Base-by-base conservation (phyloP, 768 basidiomycete genomes). In the Nidularia sp. region DNA sequence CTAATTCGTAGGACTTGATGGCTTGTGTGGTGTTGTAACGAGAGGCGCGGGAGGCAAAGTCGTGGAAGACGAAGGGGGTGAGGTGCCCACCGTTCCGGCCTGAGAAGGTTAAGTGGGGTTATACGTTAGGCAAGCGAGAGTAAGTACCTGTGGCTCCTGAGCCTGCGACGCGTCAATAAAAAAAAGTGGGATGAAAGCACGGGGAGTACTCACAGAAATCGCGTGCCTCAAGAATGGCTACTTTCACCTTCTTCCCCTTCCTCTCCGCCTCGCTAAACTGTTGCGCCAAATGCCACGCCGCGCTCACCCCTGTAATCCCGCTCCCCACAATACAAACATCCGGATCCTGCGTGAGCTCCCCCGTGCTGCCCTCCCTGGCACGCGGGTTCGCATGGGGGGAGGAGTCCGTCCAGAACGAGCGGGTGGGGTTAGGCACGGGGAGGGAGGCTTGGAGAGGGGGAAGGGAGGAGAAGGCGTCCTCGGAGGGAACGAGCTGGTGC, bases 71-170 rank as follows among this genome's bases (percentile, higher is more conserved):
- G 36, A 62, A 62, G 0, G 84, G 77, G 0, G 82, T 84, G 13
- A 91, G 72, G 62, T 91, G 89, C 0, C 90, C 88, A 1, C 89
- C 90, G 57, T 92, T 93, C 25, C 90, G 75, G 45, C 88, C 88
- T 90, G 52, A 13, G 10, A 22, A 43, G 9, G n/a, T 33, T 33
- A 3, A 22, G 46, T 51, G 46, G 6, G n/a, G 45, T 10, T n/a
- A 32, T 15, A 4, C 22, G 46, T 51, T 43, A 6, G 15, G 0
- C 42, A 45, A n/a, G 25, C 25, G 22, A n/a, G 49, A 45, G 34
- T 39, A 49, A 58, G 33, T 55, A 85, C 89, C 88, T 50, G 90
- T 93, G 34, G 89, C 86, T 34, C 89, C 88, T 51, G 85, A 81
- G 66, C 86, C 86, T 85, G 63, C 12, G 52, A 45, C 51, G 12